Base-by-base conservation (phyloP, 805 yeast species). In the Starmerella geochares region DNA sequence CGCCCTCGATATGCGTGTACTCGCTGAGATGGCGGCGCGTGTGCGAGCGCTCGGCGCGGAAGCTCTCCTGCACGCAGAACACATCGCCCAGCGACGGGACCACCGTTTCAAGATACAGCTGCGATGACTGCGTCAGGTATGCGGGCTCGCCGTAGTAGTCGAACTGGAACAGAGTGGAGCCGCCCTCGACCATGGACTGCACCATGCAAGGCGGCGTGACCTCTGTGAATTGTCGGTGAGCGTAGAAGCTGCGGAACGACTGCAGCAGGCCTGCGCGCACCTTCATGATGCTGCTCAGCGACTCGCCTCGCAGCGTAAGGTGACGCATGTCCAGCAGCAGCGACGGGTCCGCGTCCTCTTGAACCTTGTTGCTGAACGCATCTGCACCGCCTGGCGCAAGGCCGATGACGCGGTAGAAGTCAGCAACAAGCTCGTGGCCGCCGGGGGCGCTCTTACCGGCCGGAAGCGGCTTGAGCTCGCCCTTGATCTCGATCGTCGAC, bases 121-220 rank as follows among this genome's bases (percentile, higher is more conserved):
- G 99, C 16, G 97, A 90, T 8, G 95, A 84, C 72, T 92, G 99
- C 17, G 99, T 94, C 64, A 92, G 75, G 70, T 73, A 92, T 10
- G 98, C 97, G 67, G 88, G 92, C 72, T 92, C 94, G 49, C 96
- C 97, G 67, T 92, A 92, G 74, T 94, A 92, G 67, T 85, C 83
- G 72, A 92, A 73, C 62, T 81, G 80, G 75, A 92, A 92, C 64
- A 92, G 74, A 16, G 98, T 92, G 35, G 96, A 84, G 48, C 99
- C 99, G 67, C 99, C 98, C 72, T 92, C 99, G 53, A 92, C 99
- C 74, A 92, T 97, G 35, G 96, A 88, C 72, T 92, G 98, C 50
- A 92, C 99, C 97, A 92, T 92, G 71, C 97, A 88, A 63, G 99
- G 99, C 41, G 98, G 96, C 35, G 97, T 92, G 53, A 94, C 96